Percentiles rank a stretch among this genome's conserved stretches.
Conservation (phyloP, 2,329 filamentous ascomycete species). For the Tricladium varicosporioides region DNA sequence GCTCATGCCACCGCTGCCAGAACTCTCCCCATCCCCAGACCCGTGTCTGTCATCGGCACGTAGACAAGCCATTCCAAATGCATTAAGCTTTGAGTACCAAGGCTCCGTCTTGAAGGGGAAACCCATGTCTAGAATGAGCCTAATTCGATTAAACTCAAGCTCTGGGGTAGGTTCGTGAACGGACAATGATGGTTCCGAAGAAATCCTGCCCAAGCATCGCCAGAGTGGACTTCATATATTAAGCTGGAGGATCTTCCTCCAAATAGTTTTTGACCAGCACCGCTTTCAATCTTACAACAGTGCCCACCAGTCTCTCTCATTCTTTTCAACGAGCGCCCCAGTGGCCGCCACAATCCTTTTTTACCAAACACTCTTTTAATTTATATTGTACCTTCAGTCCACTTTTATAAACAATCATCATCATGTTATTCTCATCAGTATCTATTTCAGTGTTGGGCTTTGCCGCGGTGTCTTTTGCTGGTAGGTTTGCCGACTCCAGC, state of each 20-base stretch:
- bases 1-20: slow-evolving; percentile 13
- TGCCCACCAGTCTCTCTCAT: slow-evolving; percentile 20
- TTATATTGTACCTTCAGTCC: slow-evolving; percentile 12
- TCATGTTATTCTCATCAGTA: slow-evolving; percentile 27
- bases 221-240: slow-evolving; percentile 20
- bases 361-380: slow-evolving; percentile 23
- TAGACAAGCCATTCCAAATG: slow-evolving; percentile 11
- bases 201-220: slow-evolving; percentile 13
- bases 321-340: slow-evolving; percentile 32
- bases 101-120: slow-evolving; percentile 9
- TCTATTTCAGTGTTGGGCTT: slow-evolving; percentile 25
- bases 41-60: slow-evolving; percentile 2
- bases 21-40: background rate
- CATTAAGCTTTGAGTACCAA: slow-evolving; percentile 22
- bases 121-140: slow-evolving; percentile 13
- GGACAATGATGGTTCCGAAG: slow-evolving; percentile 27
- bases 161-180: slow-evolving; percentile 19
- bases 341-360: slow-evolving; percentile 30
- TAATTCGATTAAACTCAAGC: slow-evolving; percentile 20
- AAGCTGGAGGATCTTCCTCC: slow-evolving; percentile 13
- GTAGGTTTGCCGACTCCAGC: slow-evolving; percentile 17
- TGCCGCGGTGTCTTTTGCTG: slow-evolving; percentile 22
- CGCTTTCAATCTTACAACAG: slow-evolving; percentile 19
- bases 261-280: slow-evolving; percentile 18
- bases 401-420: slow-evolving; percentile 15